Evolutionary conservation across 2,329 filamentous ascomycete species (phyloP), one percentile per base, ranked within the genome.

Genomic region (Fusarium chlamydosporum): DNA sequence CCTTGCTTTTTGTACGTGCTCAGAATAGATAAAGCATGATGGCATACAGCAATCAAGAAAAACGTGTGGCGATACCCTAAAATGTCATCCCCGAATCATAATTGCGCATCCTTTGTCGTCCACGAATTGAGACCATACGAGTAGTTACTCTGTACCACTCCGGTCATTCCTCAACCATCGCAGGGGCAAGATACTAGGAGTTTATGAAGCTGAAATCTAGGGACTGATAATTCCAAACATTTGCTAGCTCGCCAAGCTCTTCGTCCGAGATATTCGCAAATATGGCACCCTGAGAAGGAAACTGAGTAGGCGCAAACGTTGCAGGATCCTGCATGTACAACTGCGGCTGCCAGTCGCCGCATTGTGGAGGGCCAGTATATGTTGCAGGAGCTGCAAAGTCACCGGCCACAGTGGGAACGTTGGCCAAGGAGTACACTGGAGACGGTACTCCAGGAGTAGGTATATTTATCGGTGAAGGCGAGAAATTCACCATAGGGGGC

Each of bases 181-280:
- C 33, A 35, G 10, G n/a, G 10, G 26, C 13, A 45, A 27, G 2
- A 41, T 34, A 40, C 10, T 54, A 61, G 15, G 56, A 27, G 47
- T 64, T 47, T 20, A 77, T 72, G 20, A 79, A 79, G 46, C 72
- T 63, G 37, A 79, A 70, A 46, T 79, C 75, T 42, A 79, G 63
- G 23, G 74, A 76, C 59, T 77, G 73, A 38, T 78, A 78, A 45
- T 79, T 74, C 78, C 77, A 79, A 23, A 79, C 53, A 8, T 64
- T 68, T 6, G 76, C 76, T 55, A 79, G 50, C 8, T 78, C 74
- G 12, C 77, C 77, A 26, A 79, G 68, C n/a, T 78, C 75, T 20
- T 73, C 68, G n/a, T 77, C 75, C 4, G 76, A 74, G 23, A 78
- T 76, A 37, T 70, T 68, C 8, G 70, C 73, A 45, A 78, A 76